Evolutionary conservation across 2,329 filamentous ascomycete species (phyloP), one percentile per base, ranked within the genome.

Genomic region (Botrytis byssoidea): DNA sequence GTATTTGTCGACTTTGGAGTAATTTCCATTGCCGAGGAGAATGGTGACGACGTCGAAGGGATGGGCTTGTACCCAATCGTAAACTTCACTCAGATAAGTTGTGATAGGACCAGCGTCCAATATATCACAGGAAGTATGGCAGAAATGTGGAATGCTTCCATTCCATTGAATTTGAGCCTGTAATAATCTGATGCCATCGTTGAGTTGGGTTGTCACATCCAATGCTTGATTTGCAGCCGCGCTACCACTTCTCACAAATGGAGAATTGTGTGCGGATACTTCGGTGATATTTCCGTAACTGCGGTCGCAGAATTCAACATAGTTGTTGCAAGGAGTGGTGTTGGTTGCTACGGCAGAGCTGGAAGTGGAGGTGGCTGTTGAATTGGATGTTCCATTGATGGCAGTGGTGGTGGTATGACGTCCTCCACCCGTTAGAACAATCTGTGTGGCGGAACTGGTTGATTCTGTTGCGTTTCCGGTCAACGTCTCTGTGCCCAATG

Each of bases 1-100:
- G 81, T 93, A 97, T 74, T 87, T 86, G 7, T 82, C 83, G 1
- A 92, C 85, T 2, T 79, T 79, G n/a, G 91, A 90, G 80, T 92
- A 92, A 83, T 94, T 92, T 79, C 89, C 91, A 82, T 98, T 98
- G 73, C 91, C 94, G 69, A 98, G 90, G 29, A 98, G 85, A 76
- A 98, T 90, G 1, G 93, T 95, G 40, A 98, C 88, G 1, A 98
- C 92, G 77, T 98, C 95, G 83, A 93, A 95, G 0, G 94, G 94
- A 78, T 98, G 90, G 0, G 80, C 78, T 10, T 87, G 86, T 3
- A 98, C 89, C 95, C 95, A 98, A 61, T 85, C 81, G 51, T 86
- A 86, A 20, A 97, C 92, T 0, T 85, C 86, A 10, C 85, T 85
- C 48, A 98, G 89, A 84, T 93, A 96, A 61, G 88, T 84, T 71